Conservation (phyloP, 2,329 filamentous ascomycete genomes). For the Ascosphaera apis region DNA sequence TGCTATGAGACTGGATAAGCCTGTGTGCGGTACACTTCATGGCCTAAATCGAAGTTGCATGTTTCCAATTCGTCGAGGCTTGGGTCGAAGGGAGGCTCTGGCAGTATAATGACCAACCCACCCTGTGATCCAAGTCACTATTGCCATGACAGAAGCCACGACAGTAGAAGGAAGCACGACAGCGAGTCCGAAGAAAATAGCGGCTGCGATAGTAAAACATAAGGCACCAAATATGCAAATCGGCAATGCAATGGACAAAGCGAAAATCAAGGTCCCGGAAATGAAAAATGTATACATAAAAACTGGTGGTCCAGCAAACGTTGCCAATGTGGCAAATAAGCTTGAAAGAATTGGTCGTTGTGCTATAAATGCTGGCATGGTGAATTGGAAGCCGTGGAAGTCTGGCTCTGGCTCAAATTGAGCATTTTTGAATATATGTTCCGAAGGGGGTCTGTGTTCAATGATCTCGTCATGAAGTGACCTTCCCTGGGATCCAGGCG, state of each 20-base stretch:
- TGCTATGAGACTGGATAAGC: neutral
- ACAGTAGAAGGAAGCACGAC: neutral
- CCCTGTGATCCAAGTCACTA: neutral
- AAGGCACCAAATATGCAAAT: constrained; percentile 1
- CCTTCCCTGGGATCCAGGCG: neutral
- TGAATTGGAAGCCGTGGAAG: neutral
- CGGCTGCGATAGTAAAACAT: constrained; percentile 1
- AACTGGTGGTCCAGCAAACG: neutral
- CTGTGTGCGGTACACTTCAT: neutral
- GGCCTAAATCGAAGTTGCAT: neutral
- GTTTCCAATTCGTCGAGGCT: neutral
- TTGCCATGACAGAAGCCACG: neutral
- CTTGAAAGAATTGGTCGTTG: neutral
- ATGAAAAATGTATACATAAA: constrained; percentile 1
- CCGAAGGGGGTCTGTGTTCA: neutral
- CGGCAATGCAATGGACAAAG: constrained; percentile 1
- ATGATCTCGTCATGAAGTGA: neutral
- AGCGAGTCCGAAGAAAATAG: neutral
- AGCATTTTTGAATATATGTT: neutral
- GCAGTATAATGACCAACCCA: neutral
- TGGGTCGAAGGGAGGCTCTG: neutral
- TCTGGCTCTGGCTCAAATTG: neutral
- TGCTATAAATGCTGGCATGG: neutral
- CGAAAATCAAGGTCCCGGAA: neutral
- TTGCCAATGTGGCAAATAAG: neutral